A percentile compares a stretch with the other conserved stretches of the same genome.
phyloP scores from a whole-genome alignment of 192 early-diverging fungal genomes.

The Entophlyctis helioformis region DNA sequence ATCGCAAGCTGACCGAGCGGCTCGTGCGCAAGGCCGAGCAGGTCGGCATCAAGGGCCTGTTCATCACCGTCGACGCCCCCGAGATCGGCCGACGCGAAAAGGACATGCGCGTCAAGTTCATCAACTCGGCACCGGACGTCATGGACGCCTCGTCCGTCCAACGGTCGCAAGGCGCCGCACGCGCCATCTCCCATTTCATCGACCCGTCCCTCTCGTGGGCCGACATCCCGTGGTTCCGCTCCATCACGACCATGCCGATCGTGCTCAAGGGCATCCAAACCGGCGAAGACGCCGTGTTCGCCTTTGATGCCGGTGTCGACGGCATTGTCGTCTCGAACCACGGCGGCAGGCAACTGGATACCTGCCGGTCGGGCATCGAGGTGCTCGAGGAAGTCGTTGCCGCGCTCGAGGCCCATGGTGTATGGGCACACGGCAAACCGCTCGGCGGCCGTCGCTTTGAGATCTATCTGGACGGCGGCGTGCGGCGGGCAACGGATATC shows the following conservation, averaged over 20 bases:
- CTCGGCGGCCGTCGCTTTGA: too few relatives aligned
- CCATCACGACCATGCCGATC: slow-evolving; percentile 76
- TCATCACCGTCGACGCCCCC: slow-evolving; percentile 78
- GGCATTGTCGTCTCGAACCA: slow-evolving; percentile 94
- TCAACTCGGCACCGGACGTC: slow-evolving; percentile 31
- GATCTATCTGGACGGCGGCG: slow-evolving; percentile 89
- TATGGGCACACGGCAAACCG: slow-evolving; percentile 30
- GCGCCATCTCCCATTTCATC: slow-evolving; percentile 64
- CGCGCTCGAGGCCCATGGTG: slow-evolving; percentile 32
- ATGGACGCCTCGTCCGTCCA: slow-evolving; percentile 18
- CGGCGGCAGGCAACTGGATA: slow-evolving; percentile 92
- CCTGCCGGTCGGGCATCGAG: slow-evolving; percentile 66
- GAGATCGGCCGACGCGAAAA: slow-evolving; percentile 59
- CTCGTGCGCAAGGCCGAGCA: slow-evolving; percentile 28
- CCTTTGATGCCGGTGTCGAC: slow-evolving; percentile 61
- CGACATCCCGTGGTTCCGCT: slow-evolving; percentile 77
- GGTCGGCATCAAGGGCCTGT: slow-evolving; percentile 36
- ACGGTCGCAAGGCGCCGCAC: slow-evolving; percentile 49
- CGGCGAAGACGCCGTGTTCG: slow-evolving; percentile 79
- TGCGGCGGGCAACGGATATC: slow-evolving; percentile 84
- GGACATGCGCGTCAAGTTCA: slow-evolving; percentile 68
- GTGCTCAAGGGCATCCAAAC: slow-evolving; percentile 88
- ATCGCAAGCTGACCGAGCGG: slow-evolving; percentile 22
- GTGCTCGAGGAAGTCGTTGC: slow-evolving; percentile 78
- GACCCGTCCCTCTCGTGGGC: slow-evolving; percentile 80